A percentile compares a stretch with the other conserved stretches of the same genome.
phyloP scores from a whole-genome alignment of 1,284 basidiomycete genomes.

The Volvariella surrecta region DNA sequence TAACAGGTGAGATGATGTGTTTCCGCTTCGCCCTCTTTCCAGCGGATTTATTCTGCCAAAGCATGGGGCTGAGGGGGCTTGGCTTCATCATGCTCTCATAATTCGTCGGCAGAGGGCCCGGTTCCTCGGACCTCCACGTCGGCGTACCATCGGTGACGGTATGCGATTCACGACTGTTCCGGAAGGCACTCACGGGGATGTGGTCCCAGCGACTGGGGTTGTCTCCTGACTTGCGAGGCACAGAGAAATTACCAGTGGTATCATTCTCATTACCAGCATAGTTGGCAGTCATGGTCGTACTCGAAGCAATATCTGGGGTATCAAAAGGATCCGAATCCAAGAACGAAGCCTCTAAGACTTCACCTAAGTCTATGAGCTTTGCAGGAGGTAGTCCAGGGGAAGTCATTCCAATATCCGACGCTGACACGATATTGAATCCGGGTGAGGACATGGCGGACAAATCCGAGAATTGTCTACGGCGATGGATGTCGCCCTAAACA shows the following conservation, averaged over 20 bases:
- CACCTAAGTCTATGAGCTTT: constrained; percentile 65
- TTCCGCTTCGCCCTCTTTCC: constrained; percentile 17
- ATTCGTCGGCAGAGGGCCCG: constrained; percentile 17
- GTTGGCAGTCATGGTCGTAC: constrained; percentile 11
- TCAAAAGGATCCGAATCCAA: constrained; percentile 47
- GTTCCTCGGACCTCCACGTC: constrained; percentile 27
- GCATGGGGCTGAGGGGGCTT: constrained; percentile 46
- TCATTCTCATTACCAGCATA: constrained; percentile 6
- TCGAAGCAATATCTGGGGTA: constrained; percentile 12
- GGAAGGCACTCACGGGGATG: constrained; percentile 66
- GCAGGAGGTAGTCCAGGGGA: constrained; percentile 25
- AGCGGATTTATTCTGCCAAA: constrained; percentile 37
- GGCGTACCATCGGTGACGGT: constrained; percentile 25
- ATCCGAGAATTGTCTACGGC: background rate
- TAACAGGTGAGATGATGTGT: constrained; percentile 39
- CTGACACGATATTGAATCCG: background rate
- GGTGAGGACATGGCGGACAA: background rate
- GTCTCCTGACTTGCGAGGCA: constrained; percentile 9
- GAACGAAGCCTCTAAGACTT: constrained; percentile 71
- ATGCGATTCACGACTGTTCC: constrained; percentile 47
- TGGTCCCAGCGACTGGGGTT: constrained; percentile 60
- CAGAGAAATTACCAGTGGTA: constrained; percentile 6
- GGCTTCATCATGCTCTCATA: constrained; percentile 41
- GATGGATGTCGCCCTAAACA: no score
- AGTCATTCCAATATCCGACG: background rate